Percentiles rank a stretch among this genome's conserved stretches.
Conservation (phyloP, 1,139 yeast genomes). For the Pichia inconspicua region DNA sequence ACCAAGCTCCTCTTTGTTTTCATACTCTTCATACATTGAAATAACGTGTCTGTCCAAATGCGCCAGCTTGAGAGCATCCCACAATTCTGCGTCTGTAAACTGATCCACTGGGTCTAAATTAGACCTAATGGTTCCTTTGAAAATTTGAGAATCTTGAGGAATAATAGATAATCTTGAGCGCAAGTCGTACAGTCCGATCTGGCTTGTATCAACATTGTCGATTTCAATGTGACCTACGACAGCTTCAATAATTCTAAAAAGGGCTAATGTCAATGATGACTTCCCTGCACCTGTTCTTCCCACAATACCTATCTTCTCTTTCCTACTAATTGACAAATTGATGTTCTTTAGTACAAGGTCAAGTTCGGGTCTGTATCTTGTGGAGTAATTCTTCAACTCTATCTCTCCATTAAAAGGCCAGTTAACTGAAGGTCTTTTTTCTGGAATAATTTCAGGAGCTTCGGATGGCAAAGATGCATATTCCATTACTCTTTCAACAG, state of each 20-base stretch:
- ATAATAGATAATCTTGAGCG: slow-evolving; percentile 83
- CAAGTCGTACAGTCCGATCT: slow-evolving; percentile 74
- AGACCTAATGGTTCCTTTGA: slow-evolving; percentile 82
- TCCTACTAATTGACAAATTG: slow-evolving; percentile 56
- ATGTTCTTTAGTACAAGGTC: slow-evolving; percentile 74
- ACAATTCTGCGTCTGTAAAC: slow-evolving; percentile 67
- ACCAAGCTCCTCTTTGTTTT: slow-evolving; percentile 20
- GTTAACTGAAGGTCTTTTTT: slow-evolving; percentile 53
- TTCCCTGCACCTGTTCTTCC: slow-evolving; percentile 98
- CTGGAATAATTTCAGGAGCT: slow-evolving; percentile 70
- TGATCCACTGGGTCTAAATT: slow-evolving; percentile 79
- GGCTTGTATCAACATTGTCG: slow-evolving; percentile 61
- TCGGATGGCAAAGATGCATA: slow-evolving; percentile 69
- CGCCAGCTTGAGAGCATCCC: slow-evolving; percentile 80
- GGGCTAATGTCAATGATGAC: slow-evolving; percentile 80
- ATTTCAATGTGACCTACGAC: slow-evolving; percentile 63
- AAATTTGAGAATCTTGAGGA: slow-evolving; percentile 96
- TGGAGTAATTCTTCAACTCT: slow-evolving; percentile 64
- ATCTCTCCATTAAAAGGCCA: slow-evolving; percentile 84
- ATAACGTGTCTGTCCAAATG: slow-evolving; percentile 72
- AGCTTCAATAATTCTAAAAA: slow-evolving; percentile 86
- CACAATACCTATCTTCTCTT: slow-evolving; percentile 90
- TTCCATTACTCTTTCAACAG: slow-evolving; percentile 91
- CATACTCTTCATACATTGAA: slow-evolving; percentile 39
- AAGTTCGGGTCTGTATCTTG: slow-evolving; percentile 78